Evolutionary conservation across 2,329 filamentous ascomycete species (phyloP), one percentile per base, ranked within the genome.

Genomic region (Pseudogymnoascus sp.): DNA sequence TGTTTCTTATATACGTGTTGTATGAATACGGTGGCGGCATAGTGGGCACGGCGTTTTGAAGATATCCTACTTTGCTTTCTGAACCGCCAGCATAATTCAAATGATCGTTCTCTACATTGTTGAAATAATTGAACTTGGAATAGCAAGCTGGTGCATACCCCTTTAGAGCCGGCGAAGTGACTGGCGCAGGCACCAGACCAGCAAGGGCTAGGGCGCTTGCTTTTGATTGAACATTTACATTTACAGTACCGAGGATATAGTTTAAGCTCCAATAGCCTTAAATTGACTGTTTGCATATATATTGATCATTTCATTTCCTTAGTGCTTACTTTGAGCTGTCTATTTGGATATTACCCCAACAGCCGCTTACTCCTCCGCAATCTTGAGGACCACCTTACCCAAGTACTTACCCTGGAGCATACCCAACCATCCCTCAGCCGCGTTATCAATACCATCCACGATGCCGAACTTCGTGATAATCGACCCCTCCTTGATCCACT

Each of bases 331-430:
- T 6, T 23, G 14, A 45, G 21, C 41, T 38, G 21, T 37, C 4
- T 25, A 21, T 35, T 6, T n/a, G 16, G 21, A 35, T 38, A 35
- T 59, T 59, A 21, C 31, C 1, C 12, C 21, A 9, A 59, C 11
- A 35, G 37, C 31, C 35, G 3, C 55, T 59, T 59, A 59, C 55
- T 59, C 31, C 16, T 72, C 69, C 25, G 70, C 69, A 67, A 88
- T 84, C 78, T 88, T 85, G 71, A 89, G 70, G n/a, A 89, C 80
- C 14, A 87, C 85, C 79, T 90, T 91, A 61, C 88, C 88, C 72
- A 88, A 86, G 75, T 90, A 90, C 76, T 87, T 82, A 23, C 88
- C 88, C 65, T 81, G 74, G 65, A 90, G 79, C 78, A 90, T 84
- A 12, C 85, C 86, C 62, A 90, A 71, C 64, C 90, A 80, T 1